Conservation (phyloP, 441 rosid species). For the Populus hybrid region DNA sequence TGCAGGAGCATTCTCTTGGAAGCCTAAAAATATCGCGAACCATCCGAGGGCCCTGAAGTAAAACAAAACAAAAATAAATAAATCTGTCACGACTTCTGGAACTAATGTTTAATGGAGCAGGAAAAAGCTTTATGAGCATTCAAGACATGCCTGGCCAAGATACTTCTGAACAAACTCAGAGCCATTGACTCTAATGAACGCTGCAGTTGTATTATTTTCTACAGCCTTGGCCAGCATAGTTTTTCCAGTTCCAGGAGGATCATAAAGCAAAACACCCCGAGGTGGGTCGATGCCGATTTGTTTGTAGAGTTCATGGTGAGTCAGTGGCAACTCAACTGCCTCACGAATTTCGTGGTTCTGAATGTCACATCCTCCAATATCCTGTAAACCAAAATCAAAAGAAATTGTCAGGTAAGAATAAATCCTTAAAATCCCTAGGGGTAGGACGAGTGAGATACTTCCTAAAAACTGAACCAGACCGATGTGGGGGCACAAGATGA, state of each 20-base stretch:
- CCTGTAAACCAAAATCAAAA: slow-evolving; percentile 31
- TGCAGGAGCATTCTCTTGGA: slow-evolving; percentile 43
- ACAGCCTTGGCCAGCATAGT: slow-evolving; percentile 94
- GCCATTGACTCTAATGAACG: slow-evolving; percentile 89
- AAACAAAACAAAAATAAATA: background rate
- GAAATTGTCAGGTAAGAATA: background rate
- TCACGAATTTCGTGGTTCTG: slow-evolving; percentile 94
- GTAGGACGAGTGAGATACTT: no score
- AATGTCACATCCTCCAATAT: slow-evolving; percentile 92
- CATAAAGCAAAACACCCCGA: slow-evolving; percentile 85
- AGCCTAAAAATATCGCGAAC: slow-evolving; percentile 93
- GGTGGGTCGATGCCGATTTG: slow-evolving; percentile 92
- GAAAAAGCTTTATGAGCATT: background rate
- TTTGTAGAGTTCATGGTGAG: slow-evolving; percentile 80
- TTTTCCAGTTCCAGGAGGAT: slow-evolving; percentile 94
- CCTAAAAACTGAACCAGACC: background rate
- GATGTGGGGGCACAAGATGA: background rate
- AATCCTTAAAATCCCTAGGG: background rate
- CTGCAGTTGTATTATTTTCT: slow-evolving; percentile 88
- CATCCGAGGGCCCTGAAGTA: slow-evolving; percentile 75
- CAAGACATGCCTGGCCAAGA: slow-evolving; percentile 64
- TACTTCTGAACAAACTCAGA: slow-evolving; percentile 94
- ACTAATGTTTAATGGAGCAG: background rate
- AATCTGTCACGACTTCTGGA: no score
- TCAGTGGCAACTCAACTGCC: slow-evolving; percentile 85